Evolutionary conservation across 2,329 filamentous ascomycete species (phyloP).

Genomic region (Huntiella decipiens): DNA sequence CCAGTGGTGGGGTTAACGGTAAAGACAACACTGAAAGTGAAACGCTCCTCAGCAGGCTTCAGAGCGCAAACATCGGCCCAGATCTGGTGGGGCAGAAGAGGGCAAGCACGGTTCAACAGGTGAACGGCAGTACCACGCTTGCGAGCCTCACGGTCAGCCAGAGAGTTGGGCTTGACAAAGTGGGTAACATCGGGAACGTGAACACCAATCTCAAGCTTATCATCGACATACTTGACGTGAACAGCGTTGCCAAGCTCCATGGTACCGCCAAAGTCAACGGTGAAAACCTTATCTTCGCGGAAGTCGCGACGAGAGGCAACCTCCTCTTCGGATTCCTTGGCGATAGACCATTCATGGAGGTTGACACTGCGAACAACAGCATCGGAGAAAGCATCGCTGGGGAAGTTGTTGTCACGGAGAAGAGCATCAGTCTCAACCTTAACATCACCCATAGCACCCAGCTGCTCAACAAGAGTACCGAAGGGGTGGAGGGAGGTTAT

Average conservation of each 20-base stretch:
- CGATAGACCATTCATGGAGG: slow-evolving; percentile 76
- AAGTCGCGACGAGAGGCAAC: slow-evolving; percentile 71
- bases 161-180: slow-evolving; percentile 88
- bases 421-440: slow-evolving; percentile 96
- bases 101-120: slow-evolving; percentile 69
- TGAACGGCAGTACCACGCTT: slow-evolving; percentile 95
- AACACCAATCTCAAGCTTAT: slow-evolving; percentile 73
- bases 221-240: slow-evolving; percentile 66
- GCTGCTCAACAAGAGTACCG: slow-evolving; percentile 88
- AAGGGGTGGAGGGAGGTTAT: slow-evolving; percentile 99
- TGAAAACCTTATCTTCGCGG: slow-evolving; percentile 73
- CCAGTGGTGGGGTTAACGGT: slow-evolving; percentile 69
- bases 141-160: slow-evolving; percentile 92
- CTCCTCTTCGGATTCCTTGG: slow-evolving; percentile 59
- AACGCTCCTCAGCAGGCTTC: slow-evolving; percentile 67
- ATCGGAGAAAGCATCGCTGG: slow-evolving; percentile 91
- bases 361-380: slow-evolving; percentile 86
- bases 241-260: slow-evolving; percentile 83
- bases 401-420: slow-evolving; percentile 95
- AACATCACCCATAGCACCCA: slow-evolving; percentile 91
- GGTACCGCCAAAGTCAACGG: slow-evolving; percentile 74
- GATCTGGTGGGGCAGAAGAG: slow-evolving; percentile 75
- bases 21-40: slow-evolving; percentile 87
- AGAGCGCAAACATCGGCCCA: slow-evolving; percentile 78
- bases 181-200: slow-evolving; percentile 91